Percentiles rank a stretch among this genome's conserved stretches.
These are phyloP conservation scores for Ogataea kodamae DNA, from an alignment of 805 yeast genomes.

Conservation along the genomic window DNA sequence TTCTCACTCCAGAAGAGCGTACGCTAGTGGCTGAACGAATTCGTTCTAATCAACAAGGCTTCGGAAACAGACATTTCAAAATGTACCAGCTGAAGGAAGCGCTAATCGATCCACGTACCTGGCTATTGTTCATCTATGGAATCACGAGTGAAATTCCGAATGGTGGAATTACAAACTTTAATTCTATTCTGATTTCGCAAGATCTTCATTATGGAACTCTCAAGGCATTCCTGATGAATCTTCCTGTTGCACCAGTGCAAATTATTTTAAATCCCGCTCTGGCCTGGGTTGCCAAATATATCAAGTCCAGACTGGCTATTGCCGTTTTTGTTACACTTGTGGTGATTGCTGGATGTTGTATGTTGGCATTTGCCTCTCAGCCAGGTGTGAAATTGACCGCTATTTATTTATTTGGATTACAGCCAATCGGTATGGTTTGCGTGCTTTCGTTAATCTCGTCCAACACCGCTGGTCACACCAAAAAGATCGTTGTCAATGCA, in stretches of 20 bases:
- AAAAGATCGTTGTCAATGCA: constrained; percentile 44
- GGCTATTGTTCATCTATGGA: constrained; percentile 17
- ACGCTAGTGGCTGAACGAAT: constrained; percentile 33
- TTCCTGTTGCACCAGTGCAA: constrained; percentile 29
- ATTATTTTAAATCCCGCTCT: constrained; percentile 33
- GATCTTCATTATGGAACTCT: constrained; percentile 17
- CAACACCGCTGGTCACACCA: constrained; percentile 38
- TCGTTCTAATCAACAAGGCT: constrained; percentile 22
- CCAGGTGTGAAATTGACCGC: constrained; percentile 26
- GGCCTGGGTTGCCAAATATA: constrained; percentile 20
- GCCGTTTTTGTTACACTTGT: constrained; percentile 1
- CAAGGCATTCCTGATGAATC: constrained; percentile 26
- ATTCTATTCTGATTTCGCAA: constrained; percentile 19
- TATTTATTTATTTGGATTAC: constrained; percentile 25
- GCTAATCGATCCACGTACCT: constrained; percentile 21
- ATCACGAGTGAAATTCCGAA: constrained; percentile 27
- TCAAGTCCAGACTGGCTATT: constrained; percentile 17
- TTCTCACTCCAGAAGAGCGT: constrained; percentile 35
- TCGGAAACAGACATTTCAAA: constrained; percentile 28
- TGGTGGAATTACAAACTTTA: constrained; percentile 28
- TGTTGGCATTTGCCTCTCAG: constrained; percentile 3
- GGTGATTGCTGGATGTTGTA: constrained; percentile 3
- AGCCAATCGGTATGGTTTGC: constrained; percentile 28
- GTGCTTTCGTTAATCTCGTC: constrained; percentile 22
- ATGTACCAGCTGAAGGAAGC: constrained; percentile 22